Evolutionary conservation across 2,329 filamentous ascomycete genomes (phyloP), one percentile per base, ranked within the genome.

Genomic region (Ceratocystis papillata): DNA sequence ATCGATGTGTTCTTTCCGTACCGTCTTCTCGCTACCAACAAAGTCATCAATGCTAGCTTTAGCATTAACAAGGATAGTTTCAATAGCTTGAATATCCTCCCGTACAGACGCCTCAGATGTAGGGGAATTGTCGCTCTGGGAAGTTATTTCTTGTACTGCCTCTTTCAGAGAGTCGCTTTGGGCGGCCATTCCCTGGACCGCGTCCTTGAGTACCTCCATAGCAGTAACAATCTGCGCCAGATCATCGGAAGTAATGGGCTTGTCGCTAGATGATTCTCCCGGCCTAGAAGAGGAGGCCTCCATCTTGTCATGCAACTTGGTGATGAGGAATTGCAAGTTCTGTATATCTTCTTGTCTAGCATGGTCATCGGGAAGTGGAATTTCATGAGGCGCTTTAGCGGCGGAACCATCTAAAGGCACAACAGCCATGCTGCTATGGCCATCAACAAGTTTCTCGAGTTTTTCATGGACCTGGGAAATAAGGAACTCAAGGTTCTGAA

Each of bases 51-150:
- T 79, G 60, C 89, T 89, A 4, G 87, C 85, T 74, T 96, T 96
- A 41, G 91, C 92, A 73, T 96, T 96, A 53, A 88, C 85, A 12
- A 97, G 80, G 62, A 97, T 85, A 0, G 88, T 95, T 75, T 96
- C 93, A 67, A 97, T 92, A 10, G 90, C 90, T 68, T 93, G 85
- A 0, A 92, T 65, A 71, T 97, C 92, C 70, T 96, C 90, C 73
- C 89, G 77, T 71, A 70, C 80, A 72, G 67, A 77, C 66, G 80
- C 76, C 67, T 7, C 67, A 20, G 70, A 68, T 25, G 69, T 65
- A 10, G 69, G 63, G 12, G 68, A 66, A 1, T 65, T 66, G 3
- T 67, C 60, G 22, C 69, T 67, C 2, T 15, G 74, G 1, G 73
- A 70, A 33, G 74, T 73, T 37, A 81, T 75, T 33, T 79, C 78